Conservation (phyloP, 2,329 filamentous ascomycete species). For the Xylariaceae sp. region DNA sequence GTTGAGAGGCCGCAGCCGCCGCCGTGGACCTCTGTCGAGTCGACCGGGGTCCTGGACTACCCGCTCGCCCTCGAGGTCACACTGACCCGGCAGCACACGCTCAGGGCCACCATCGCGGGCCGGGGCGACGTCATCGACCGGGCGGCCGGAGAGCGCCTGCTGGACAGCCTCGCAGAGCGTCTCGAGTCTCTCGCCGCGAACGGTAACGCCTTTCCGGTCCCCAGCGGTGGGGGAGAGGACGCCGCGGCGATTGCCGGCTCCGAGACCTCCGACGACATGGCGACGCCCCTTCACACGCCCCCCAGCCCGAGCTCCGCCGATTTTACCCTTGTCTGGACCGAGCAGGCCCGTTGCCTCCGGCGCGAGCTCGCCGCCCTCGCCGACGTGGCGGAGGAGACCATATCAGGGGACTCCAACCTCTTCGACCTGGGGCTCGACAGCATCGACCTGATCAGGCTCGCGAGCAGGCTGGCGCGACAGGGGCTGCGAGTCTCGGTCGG, state of each 20-base stretch:
- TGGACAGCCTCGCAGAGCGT: conserved; percentile 31
- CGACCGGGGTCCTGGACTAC: conserved; percentile 53
- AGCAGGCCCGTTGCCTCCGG: conserved; percentile 44
- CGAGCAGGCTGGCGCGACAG: conserved; percentile 57
- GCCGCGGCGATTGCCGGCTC: neutral
- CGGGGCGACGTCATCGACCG: conserved; percentile 34
- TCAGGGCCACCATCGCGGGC: conserved; percentile 54
- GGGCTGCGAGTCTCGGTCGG: conserved; percentile 61
- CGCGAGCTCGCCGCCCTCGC: conserved; percentile 58
- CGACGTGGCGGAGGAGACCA: conserved; percentile 37
- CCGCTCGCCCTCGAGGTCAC: conserved; percentile 71
- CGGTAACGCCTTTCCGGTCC: conserved; percentile 1
- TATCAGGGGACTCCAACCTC: conserved; percentile 57
- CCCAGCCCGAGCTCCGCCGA: neutral
- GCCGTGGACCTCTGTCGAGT: conserved; percentile 49
- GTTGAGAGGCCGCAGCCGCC: conserved; percentile 16
- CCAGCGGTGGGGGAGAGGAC: neutral
- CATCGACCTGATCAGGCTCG: conserved; percentile 82
- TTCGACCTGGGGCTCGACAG: conserved; percentile 84
- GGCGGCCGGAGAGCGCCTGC: conserved; percentile 24
- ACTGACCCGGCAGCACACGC: conserved; percentile 35
- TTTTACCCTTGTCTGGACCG: conserved; percentile 50
- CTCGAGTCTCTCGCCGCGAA: conserved; percentile 18
- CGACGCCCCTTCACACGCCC: neutral
- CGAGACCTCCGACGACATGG: neutral